These are phyloP conservation scores for Cladosporium sp. DNA, from an alignment of 2,329 filamentous ascomycete species.

Conservation along the genomic window DNA sequence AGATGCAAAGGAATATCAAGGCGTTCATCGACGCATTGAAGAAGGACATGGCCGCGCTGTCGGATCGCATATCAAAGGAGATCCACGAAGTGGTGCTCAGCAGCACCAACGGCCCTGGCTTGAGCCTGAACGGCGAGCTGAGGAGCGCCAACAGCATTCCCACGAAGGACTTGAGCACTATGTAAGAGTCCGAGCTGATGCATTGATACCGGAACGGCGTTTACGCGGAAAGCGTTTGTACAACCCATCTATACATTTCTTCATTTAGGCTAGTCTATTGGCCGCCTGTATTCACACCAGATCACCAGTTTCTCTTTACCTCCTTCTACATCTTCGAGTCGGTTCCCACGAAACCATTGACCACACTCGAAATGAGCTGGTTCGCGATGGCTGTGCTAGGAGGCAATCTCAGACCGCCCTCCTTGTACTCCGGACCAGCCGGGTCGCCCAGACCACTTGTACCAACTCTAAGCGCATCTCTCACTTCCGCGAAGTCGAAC, in stretches of 20 bases:
- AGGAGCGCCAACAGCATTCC: conserved; percentile 57
- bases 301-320: neutral
- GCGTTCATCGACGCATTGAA: conserved; percentile 74
- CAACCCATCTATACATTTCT: conserved; percentile 16
- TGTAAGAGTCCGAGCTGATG: conserved; percentile 12
- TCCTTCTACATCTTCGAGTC: conserved; percentile 44
- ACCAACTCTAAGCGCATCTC: conserved; percentile 68
- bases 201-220: conserved; percentile 19
- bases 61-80: conserved; percentile 67
- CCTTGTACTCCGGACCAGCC: conserved; percentile 66
- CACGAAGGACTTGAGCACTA: conserved; percentile 39
- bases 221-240: conserved; percentile 17
- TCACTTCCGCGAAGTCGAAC: conserved; percentile 79
- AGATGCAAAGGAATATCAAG: conserved; percentile 82
- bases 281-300: conserved; percentile 18
- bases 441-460: conserved; percentile 67
- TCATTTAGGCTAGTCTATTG: conserved; percentile 16
- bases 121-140: conserved; percentile 82
- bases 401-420: conserved; percentile 77
- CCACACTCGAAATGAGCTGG: conserved; percentile 77
- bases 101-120: conserved; percentile 81
- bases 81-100: conserved; percentile 78
- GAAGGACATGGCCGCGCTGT: conserved; percentile 68
- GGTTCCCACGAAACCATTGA: conserved; percentile 67
- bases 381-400: conserved; percentile 90